Evolutionary conservation across 768 basidiomycete species (phyloP), one percentile per base, ranked within the genome.

Genomic region (Phaffia tasmanica): DNA sequence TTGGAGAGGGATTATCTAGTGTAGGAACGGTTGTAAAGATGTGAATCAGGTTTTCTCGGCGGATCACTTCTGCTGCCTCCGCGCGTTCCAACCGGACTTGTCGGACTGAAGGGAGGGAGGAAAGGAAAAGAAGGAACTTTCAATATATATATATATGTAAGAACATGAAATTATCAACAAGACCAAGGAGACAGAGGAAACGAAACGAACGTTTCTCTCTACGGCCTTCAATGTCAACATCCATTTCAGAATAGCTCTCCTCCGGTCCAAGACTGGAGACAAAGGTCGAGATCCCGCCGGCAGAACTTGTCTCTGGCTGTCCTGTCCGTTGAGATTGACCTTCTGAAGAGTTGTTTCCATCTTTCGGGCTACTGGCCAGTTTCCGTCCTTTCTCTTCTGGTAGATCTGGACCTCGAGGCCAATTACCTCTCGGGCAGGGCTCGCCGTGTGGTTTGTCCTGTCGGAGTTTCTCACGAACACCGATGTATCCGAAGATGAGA

Each of bases 151-250:
- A 15, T n/a, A 50, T 15, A n/a, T 50, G n/a, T n/a, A 50, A 50
- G 49, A n/a, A n/a, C n/a, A n/a, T n/a, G n/a, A n/a, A n/a, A n/a
- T n/a, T n/a, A n/a, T n/a, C n/a, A n/a, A n/a, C n/a, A n/a, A n/a
- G n/a, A n/a, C n/a, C n/a, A n/a, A 53, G 51, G 27, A 53, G 16
- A 16, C 5, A 53, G 18, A 21, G 18, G 51, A 21, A 27, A 7
- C 2, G 30, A 15, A 29, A 61, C 59, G 23, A 9, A 61, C 59
- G 46, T 25, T 61, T 46, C 21, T 8, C 29, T 23, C 59, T 46
- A 2, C 59, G 59, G 35, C 47, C 59, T 42, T 61, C 59, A 3
- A 48, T 27, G n/a, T 61, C 59, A 4, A 61, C 35, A 25, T 61
- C 59, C 18, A 29, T 7, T 21, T 61, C 59, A 42, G 47, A 48